These are phyloP conservation scores for Sphagnum contortum DNA, from an alignment of 225 moss, liverwort and hornwort species.

Conservation along the genomic window DNA sequence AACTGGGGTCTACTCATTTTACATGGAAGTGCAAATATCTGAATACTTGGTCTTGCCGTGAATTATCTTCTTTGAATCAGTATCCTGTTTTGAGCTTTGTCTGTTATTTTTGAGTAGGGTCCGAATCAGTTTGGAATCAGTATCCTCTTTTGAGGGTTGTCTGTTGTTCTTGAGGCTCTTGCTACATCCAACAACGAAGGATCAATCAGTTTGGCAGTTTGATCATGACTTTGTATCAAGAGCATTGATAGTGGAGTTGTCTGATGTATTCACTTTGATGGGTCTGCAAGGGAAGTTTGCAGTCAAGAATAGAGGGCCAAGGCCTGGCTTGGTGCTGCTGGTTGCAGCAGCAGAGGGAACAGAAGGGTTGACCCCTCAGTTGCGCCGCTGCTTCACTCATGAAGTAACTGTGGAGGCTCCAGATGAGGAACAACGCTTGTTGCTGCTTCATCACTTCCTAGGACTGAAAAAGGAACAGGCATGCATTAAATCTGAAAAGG, in stretches of 20 bases:
- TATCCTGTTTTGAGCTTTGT: no score
- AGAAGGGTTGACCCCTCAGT: slow-evolving; percentile 68
- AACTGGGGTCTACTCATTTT: not conserved
- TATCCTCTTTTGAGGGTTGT: no score
- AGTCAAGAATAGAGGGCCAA: slow-evolving; percentile 35
- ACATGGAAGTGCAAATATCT: not conserved
- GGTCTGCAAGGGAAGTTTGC: slow-evolving; percentile 30
- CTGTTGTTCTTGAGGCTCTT: no score
- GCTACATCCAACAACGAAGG: no score
- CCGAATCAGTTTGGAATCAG: no score
- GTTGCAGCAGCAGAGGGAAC: slow-evolving; percentile 65
- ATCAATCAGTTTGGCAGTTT: no score
- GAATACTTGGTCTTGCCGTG: not conserved
- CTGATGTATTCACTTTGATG: no score
- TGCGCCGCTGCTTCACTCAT: slow-evolving; percentile 91
- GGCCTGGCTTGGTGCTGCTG: slow-evolving; percentile 62
- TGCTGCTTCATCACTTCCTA: slow-evolving; percentile 69
- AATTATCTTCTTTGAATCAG: no score
- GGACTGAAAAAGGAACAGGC: slow-evolving; percentile 22
- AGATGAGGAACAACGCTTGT: slow-evolving; percentile 66
- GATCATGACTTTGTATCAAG: no score
- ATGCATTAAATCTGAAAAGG: not conserved
- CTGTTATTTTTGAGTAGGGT: no score
- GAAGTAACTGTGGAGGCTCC: slow-evolving; percentile 70
- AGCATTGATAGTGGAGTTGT: no score